Evolutionary conservation across 768 basidiomycete species (phyloP).

Genomic region (Phallus indusiatus): DNA sequence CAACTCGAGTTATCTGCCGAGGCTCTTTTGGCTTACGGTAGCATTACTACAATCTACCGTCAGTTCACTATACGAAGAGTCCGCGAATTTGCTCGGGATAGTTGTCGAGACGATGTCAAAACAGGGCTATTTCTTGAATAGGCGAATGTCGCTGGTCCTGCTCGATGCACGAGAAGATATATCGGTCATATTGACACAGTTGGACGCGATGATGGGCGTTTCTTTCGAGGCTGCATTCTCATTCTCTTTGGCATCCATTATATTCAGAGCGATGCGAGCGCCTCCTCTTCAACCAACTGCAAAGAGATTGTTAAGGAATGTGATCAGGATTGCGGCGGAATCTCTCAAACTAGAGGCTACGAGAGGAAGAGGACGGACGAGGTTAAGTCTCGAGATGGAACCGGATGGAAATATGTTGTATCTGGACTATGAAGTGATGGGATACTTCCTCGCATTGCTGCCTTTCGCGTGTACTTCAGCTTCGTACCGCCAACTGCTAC

Average conservation of each 20-base stretch:
- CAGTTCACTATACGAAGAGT: constrained; percentile 56
- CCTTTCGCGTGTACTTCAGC: constrained; percentile 52
- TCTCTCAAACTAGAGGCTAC: not conserved
- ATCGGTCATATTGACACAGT: constrained; percentile 58
- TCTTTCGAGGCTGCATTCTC: constrained; percentile 75
- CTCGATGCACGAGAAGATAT: constrained; percentile 54
- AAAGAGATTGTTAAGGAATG: constrained; percentile 48
- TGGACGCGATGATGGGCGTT: constrained; percentile 64
- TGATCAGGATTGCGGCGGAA: constrained; percentile 49
- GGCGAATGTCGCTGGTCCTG: constrained; percentile 45
- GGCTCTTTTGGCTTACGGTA: constrained; percentile 84
- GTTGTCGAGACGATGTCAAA: constrained; percentile 55
- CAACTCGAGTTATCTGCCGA: constrained; percentile 61
- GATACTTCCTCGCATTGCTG: constrained; percentile 72
- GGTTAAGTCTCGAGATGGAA: constrained; percentile 24
- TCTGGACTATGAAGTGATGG: constrained; percentile 53
- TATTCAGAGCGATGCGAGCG: constrained; percentile 81
- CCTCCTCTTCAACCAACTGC: constrained; percentile 53
- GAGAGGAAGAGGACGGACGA: not conserved
- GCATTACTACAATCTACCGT: constrained; percentile 74
- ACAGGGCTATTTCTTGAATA: constrained; percentile 47
- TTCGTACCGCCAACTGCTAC: constrained; percentile 51
- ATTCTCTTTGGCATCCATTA: constrained; percentile 70
- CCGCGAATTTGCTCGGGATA: constrained; percentile 54
- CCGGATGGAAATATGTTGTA: constrained; percentile 32